These are phyloP conservation scores for Solanum paucissectum DNA, from an alignment of 257 asterid species.

Conservation along the genomic window DNA sequence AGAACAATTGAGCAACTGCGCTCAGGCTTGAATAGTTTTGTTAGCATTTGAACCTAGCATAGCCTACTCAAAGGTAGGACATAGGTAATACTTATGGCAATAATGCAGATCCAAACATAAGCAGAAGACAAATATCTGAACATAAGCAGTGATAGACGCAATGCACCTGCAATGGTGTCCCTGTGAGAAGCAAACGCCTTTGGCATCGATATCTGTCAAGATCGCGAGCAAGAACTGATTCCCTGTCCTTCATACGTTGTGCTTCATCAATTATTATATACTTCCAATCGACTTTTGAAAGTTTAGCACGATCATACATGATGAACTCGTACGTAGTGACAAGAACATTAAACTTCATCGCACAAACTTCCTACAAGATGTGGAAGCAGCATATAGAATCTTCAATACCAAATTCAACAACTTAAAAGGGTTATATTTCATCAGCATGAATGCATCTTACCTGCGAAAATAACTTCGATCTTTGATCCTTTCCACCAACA, in stretches of 20 bases:
- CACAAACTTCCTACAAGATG: constrained; percentile 66
- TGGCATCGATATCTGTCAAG: constrained; percentile 99
- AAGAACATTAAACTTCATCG: constrained; percentile 94
- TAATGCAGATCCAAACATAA: neutral
- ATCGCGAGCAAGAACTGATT: constrained; percentile 98
- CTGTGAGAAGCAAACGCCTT: constrained; percentile 98
- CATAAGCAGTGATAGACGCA: neutral
- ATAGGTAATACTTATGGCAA: neutral
- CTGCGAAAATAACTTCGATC: constrained; percentile 85
- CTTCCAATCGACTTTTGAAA: constrained; percentile 96
- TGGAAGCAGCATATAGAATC: constrained; percentile 14
- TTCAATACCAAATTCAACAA: constrained; percentile 3
- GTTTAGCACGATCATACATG: constrained; percentile 96
- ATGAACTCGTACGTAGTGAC: constrained; percentile 97
- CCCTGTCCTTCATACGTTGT: constrained; percentile 98
- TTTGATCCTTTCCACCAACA: constrained; percentile 80
- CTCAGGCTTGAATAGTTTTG: neutral
- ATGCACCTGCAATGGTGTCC: constrained; percentile 94
- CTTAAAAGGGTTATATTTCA: neutral
- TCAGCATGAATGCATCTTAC: constrained; percentile 33
- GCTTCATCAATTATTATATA: constrained; percentile 98
- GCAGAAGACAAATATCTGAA: neutral
- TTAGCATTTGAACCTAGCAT: neutral
- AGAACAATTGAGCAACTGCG: neutral
- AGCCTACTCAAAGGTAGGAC: neutral